These are phyloP conservation scores for Luffa acutangula DNA, from an alignment of 306 rosid species.

Conservation along the genomic window DNA sequence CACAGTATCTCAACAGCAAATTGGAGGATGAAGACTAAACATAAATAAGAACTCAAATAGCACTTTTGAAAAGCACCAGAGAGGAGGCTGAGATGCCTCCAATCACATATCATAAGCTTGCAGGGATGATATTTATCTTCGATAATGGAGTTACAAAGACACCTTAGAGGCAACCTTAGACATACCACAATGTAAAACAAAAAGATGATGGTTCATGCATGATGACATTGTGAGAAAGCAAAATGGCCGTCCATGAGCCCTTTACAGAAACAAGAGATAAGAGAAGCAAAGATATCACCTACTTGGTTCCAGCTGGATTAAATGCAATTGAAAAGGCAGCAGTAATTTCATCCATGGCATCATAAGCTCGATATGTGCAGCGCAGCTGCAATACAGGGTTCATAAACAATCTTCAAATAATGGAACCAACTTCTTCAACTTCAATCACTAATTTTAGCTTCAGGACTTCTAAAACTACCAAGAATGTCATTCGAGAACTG, in stretches of 20 bases:
- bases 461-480: neutral
- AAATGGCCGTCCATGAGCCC: neutral
- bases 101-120: neutral
- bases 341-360: slow-evolving; percentile 88
- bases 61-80: neutral
- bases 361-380: slow-evolving; percentile 92
- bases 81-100: neutral
- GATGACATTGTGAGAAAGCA: neutral
- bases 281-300: slow-evolving; percentile 15
- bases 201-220: neutral
- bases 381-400: slow-evolving; percentile 59
- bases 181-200: neutral
- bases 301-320: slow-evolving; percentile 85
- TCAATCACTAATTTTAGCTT: neutral
- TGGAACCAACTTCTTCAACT: neutral
- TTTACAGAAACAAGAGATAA: neutral
- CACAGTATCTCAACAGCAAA: neutral
- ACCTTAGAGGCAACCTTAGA: neutral
- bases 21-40: neutral
- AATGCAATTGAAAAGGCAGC: slow-evolving; percentile 89
- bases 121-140: neutral
- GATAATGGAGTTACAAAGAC: neutral
- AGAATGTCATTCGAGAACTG: neutral
- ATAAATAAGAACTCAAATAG: neutral
- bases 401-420: neutral